phyloP scores from a whole-genome alignment of 2,329 filamentous ascomycete species.

The Akanthomyces muscarius region DNA sequence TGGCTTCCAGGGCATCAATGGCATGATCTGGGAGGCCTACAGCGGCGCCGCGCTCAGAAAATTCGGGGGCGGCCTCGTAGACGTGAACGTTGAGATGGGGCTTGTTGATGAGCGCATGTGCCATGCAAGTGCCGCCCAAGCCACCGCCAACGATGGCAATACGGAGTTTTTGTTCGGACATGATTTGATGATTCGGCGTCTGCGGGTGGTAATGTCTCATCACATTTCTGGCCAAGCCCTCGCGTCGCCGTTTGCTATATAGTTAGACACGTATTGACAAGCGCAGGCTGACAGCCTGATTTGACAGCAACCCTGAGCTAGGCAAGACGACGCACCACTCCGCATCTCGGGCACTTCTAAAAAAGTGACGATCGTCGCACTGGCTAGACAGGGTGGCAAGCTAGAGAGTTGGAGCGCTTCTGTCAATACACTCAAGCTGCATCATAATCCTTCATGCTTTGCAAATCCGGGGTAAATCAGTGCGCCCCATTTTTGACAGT shows the following conservation, averaged over 20 bases:
- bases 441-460: neutral
- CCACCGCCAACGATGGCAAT: slow-evolving; percentile 26
- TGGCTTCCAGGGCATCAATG: slow-evolving; percentile 19
- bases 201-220: too few relatives aligned
- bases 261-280: neutral
- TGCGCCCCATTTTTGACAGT: too few relatives aligned
- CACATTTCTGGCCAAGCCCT: neutral
- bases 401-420: neutral
- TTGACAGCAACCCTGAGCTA: neutral
- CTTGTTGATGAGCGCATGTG: slow-evolving; percentile 21
- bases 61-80: slow-evolving; percentile 24
- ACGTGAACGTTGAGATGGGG: slow-evolving; percentile 22
- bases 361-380: neutral
- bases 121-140: slow-evolving; percentile 21
- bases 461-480: neutral
- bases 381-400: neutral
- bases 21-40: slow-evolving; percentile 21
- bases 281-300: neutral
- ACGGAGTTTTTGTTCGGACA: neutral
- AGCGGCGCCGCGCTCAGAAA: slow-evolving; percentile 24
- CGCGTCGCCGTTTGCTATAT: neutral
- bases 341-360: neutral
- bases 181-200: neutral
- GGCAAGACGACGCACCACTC: neutral
- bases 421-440: neutral